These are phyloP conservation scores for Auriscalpium orientale DNA, from an alignment of 768 basidiomycete genomes.

Conservation along the genomic window DNA sequence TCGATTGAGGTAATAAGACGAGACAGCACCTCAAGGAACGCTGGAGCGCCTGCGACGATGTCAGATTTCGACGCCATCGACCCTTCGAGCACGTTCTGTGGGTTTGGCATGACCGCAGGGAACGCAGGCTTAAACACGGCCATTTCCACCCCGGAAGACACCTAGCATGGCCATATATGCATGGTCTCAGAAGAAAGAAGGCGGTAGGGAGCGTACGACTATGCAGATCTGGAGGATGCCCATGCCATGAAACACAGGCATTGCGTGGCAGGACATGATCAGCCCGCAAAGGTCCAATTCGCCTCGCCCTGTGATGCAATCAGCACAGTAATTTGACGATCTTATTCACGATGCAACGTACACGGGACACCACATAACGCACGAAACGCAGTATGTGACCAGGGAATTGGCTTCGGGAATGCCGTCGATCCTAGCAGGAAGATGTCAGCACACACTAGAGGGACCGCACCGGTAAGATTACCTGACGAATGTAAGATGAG, in stretches of 20 bases:
- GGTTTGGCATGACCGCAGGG: slow-evolving; percentile 23
- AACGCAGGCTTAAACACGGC: slow-evolving; percentile 22
- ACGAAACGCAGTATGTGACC: slow-evolving; percentile 12
- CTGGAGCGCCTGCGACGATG: slow-evolving; percentile 23
- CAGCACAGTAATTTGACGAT: too few species aligned
- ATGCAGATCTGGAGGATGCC: slow-evolving; percentile 21
- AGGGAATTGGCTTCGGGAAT: slow-evolving; percentile 22
- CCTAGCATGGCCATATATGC: slow-evolving; percentile 10
- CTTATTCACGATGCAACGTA: neutral
- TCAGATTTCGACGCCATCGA: slow-evolving; percentile 17
- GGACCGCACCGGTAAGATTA: neutral
- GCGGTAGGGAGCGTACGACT: slow-evolving; percentile 10
- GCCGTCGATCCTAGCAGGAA: slow-evolving; percentile 19
- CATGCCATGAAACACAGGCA: slow-evolving; percentile 28
- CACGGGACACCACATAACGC: slow-evolving; percentile 10
- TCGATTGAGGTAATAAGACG: neutral
- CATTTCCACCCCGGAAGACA: slow-evolving; percentile 20
- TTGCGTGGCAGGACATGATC: slow-evolving; percentile 20
- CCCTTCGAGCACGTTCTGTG: slow-evolving; percentile 22
- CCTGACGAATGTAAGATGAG: slow-evolving; percentile 26
- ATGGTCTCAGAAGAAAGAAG: neutral
- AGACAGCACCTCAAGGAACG: slow-evolving; percentile 25
- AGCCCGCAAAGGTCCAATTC: slow-evolving; percentile 18
- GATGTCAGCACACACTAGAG: neutral
- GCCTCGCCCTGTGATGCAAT: slow-evolving; percentile 9